These are phyloP conservation scores for Xylaria sp. DNA, from an alignment of 2,329 filamentous ascomycete species.

Conservation along the genomic window DNA sequence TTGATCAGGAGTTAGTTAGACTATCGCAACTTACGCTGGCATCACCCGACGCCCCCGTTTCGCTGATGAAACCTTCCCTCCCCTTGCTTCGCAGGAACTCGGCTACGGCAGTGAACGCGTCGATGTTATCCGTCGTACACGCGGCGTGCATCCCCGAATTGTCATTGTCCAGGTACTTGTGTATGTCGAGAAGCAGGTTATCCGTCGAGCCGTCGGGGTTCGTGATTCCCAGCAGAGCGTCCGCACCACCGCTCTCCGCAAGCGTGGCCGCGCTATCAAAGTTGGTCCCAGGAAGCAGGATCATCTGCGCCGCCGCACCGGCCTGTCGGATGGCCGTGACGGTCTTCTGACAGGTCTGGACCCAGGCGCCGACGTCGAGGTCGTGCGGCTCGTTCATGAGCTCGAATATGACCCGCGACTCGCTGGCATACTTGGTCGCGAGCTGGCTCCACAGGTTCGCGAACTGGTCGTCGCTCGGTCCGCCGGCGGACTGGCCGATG, in stretches of 20 bases:
- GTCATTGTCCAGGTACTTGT: conserved; percentile 63
- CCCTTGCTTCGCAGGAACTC: conserved; percentile 50
- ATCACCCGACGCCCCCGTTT: conserved; percentile 53
- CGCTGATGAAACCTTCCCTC: conserved; percentile 53
- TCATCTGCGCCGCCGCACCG: conserved; percentile 65
- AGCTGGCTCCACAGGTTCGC: conserved; percentile 60
- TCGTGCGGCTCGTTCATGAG: conserved; percentile 74
- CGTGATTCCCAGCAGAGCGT: conserved; percentile 54
- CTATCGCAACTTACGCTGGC: conserved; percentile 42
- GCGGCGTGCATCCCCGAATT: conserved; percentile 55
- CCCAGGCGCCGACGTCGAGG: conserved; percentile 60
- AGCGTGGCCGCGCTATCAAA: conserved; percentile 56
- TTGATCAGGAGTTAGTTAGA: background rate
- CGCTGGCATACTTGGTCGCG: conserved; percentile 58
- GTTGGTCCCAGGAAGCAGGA: conserved; percentile 65
- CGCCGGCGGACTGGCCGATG: conserved; percentile 68
- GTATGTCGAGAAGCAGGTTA: conserved; percentile 61
- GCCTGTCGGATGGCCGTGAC: conserved; percentile 67
- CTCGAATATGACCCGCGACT: conserved; percentile 62
- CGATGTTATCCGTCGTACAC: conserved; percentile 57
- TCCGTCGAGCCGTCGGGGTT: conserved; percentile 62
- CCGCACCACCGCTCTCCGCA: conserved; percentile 52
- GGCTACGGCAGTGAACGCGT: conserved; percentile 50
- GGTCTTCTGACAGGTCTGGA: conserved; percentile 60
- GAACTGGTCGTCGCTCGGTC: conserved; percentile 61